Base-by-base conservation (phyloP, 805 yeast genomes). In the Metschnikowia drakensbergensis region DNA sequence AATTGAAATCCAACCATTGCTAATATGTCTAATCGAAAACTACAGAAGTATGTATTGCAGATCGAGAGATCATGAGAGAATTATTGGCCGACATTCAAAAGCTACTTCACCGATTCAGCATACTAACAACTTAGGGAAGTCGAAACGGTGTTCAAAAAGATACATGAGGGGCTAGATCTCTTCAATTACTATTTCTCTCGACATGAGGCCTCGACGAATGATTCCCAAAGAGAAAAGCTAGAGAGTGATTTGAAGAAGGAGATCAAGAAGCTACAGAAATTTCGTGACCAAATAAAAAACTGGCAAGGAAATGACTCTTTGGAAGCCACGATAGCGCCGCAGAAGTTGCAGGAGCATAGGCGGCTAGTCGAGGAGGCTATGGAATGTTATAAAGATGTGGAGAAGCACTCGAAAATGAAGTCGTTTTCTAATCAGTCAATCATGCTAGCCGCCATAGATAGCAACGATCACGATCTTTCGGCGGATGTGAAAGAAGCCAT, bases 381-480 rank as follows among this genome's bases (percentile, higher is more conserved):
- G 76, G 76, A 72, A 48, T 66, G 67, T 35, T 73, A 70, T 50
- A 73, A 72, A 50, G 75, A 69, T 26, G 76, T 73, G 28, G 77
- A 72, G 49, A 66, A 71, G 45, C 60, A 64, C 41, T 66, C 73
- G 6, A 73, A 72, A 52, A 67, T 72, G 68, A 73, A 73, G 52
- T 65, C 75, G 3, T 73, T 67, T 49, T 70, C 75, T 4, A 73
- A 73, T 54, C 77, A 72, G 49, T 68, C 74, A 3, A 73, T 73
- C 25, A 73, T 78, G 66, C 59, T 72, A 59, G 74, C 76, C 1
- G 62, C 74, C 5, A 52, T 66, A 47, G 60, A 57, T 26, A 51
- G 49, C 13, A 58, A 57, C 3, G 60, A 54, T 4, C 60, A 52
- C 32, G 55, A 52, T 30, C 59, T 71, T 37, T 55, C 69, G 8